Conservation (phyloP, 805 yeast genomes). For the Starmerella roubikii region DNA sequence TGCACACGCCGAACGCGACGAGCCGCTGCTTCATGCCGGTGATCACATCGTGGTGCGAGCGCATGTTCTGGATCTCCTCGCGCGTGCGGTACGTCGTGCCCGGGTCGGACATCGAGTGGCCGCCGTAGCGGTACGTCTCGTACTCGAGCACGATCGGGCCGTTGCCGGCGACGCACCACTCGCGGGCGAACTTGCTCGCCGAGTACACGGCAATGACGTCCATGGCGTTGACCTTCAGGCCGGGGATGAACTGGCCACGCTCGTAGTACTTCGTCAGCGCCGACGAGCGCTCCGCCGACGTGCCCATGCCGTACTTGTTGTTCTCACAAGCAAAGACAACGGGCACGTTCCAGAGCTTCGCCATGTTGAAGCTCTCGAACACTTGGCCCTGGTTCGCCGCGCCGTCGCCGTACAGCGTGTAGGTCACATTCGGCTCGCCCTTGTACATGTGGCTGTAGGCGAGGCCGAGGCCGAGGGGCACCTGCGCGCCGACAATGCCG, state of each 20-base stretch:
- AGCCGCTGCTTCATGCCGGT: conserved; percentile 85
- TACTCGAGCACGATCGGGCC: conserved; percentile 94
- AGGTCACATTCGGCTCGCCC: conserved; percentile 58
- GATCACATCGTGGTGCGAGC: conserved; percentile 95
- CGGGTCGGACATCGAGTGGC: conserved; percentile 99
- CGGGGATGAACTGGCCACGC: conserved; percentile 99
- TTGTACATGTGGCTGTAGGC: conserved; percentile 97
- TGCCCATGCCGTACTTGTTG: conserved; percentile 99
- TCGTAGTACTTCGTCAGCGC: conserved; percentile 94
- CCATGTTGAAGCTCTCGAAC: conserved; percentile 96
- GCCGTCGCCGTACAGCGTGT: conserved; percentile 95
- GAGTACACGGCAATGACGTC: conserved; percentile 89
- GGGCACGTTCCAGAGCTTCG: conserved; percentile 95
- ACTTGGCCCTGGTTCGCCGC: conserved; percentile 99
- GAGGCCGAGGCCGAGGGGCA: conserved; percentile 93
- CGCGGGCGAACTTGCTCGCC: conserved; percentile 94
- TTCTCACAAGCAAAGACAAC: conserved; percentile 93
- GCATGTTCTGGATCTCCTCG: conserved; percentile 98
- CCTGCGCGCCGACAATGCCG: conserved; percentile 99
- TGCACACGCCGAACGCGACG: conserved; percentile 68
- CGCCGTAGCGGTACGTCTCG: conserved; percentile 99
- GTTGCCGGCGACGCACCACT: conserved; percentile 84
- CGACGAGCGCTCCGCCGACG: conserved; percentile 91
- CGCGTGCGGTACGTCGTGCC: conserved; percentile 99
- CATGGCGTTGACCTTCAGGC: conserved; percentile 97